These are phyloP conservation scores for Cryptococcus wingfieldii DNA, from an alignment of 1,284 basidiomycete species.

Conservation along the genomic window DNA sequence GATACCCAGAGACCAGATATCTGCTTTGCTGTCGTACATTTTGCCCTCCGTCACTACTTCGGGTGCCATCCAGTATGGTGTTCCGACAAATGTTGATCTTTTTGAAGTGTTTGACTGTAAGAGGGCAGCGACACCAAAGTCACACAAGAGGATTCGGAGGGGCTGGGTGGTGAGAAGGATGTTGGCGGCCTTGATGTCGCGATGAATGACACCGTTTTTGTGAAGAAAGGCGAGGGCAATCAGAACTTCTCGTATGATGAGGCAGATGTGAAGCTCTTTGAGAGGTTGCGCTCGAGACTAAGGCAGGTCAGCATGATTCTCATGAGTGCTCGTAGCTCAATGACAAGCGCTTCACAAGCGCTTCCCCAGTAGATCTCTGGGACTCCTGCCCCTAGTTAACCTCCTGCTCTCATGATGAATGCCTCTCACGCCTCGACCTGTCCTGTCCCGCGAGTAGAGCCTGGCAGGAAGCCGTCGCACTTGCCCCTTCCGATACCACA, in stretches of 20 bases:
- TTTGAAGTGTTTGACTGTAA: constrained; percentile 82
- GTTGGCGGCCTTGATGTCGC: constrained; percentile 96
- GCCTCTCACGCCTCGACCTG: too few species aligned
- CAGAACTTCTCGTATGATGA: constrained; percentile 87
- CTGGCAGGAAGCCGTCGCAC: background rate
- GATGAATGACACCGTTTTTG: constrained; percentile 89
- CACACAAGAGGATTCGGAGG: constrained; percentile 87
- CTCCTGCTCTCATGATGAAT: too few species aligned
- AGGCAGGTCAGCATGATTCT: constrained; percentile 52
- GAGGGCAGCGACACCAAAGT: constrained; percentile 94
- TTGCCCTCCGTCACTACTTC: constrained; percentile 86
- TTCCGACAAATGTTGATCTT: constrained; percentile 89
- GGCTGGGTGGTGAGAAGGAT: constrained; percentile 74
- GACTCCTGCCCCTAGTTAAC: too few species aligned
- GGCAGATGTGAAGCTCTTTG: constrained; percentile 81
- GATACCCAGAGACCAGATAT: constrained; percentile 95
- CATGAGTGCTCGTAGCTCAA: too few species aligned
- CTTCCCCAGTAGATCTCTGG: too few species aligned
- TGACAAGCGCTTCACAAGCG: too few species aligned
- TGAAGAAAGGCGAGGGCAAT: constrained; percentile 82
- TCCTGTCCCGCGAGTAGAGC: too few species aligned
- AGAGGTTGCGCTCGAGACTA: constrained; percentile 75
- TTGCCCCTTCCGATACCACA: background rate
- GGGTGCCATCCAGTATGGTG: constrained; percentile 98
- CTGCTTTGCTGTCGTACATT: constrained; percentile 90